Evolutionary conservation across 1,139 yeast species (phyloP), one percentile per base, ranked within the genome.

Genomic region (Yamadazyma buinensis): DNA sequence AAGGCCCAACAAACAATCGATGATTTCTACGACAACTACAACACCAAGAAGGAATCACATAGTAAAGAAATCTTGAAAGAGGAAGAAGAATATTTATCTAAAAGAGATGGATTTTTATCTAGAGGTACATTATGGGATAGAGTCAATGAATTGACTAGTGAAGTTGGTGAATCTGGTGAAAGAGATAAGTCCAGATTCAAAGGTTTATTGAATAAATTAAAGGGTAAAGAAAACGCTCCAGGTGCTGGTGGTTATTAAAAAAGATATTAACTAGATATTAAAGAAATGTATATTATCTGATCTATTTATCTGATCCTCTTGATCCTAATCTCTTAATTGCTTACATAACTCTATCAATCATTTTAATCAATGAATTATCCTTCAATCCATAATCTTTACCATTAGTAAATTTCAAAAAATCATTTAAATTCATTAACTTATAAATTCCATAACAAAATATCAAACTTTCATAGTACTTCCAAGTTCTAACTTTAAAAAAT

Each of bases 21-120:
- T 57, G 96, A 86, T 47, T 92, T 92, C 62, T 94, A 94, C 61
- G 96, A 88, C 49, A 84, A 83, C 55, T 94, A 94, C 71, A 88
- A 87, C 63, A 69, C 73, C 54, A 92, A 92, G 66, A 85, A 81
- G 62, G 95, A 87, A 37, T 75, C 75, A 45, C 77, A 78, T 36
- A 67, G 83, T 41, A 80, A 76, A 43, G 74, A 77, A 40, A 82
- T 86, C 7, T 68, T 68, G 54, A 67, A 74, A 39, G 84, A 80
- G 45, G 87, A 86, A 49, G 86, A 81, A 46, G 76, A 74, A 39
- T 90, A 82, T 53, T 59, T 86, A 42, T 79, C 74, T 40, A 80
- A 84, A 54, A 80, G 95, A 54, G 97, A 90, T 54, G 75, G 75
- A 26, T 86, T 84, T 55, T 80, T 84, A 52, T 78, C 79, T 42